Percentiles rank a stretch among this genome's conserved stretches.
These are phyloP conservation scores for Strobilomyces confusus DNA, from an alignment of 768 basidiomycete species.

Conservation along the genomic window DNA sequence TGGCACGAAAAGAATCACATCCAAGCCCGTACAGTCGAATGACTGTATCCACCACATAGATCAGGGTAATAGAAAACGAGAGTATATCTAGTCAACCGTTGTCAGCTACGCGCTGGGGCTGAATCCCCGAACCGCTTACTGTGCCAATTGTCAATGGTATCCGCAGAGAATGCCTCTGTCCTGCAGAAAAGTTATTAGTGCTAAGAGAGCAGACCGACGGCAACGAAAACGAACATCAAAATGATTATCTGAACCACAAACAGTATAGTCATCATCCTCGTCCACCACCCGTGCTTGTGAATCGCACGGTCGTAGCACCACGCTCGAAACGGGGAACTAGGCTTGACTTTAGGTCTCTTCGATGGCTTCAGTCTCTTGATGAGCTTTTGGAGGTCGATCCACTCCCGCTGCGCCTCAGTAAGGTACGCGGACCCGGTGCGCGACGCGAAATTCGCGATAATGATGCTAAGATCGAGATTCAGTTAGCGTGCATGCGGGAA, in stretches of 20 bases:
- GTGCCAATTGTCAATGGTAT: slow-evolving; percentile 49
- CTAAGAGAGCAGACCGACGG: not conserved
- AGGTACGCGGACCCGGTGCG: slow-evolving; percentile 84
- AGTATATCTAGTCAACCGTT: slow-evolving; percentile 52
- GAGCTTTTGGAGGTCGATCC: slow-evolving; percentile 90
- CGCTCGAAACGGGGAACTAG: slow-evolving; percentile 49
- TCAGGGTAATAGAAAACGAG: slow-evolving; percentile 66
- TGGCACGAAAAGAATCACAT: slow-evolving; percentile 75
- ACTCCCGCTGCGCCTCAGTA: slow-evolving; percentile 84
- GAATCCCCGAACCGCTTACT: slow-evolving; percentile 40
- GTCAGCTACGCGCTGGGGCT: slow-evolving; percentile 8
- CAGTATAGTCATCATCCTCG: slow-evolving; percentile 68
- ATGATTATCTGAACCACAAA: slow-evolving; percentile 80
- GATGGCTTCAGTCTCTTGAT: slow-evolving; percentile 85
- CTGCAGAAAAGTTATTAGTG: slow-evolving; percentile 35
- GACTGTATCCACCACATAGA: slow-evolving; percentile 73
- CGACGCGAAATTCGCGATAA: slow-evolving; percentile 88
- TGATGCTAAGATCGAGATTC: slow-evolving; percentile 59
- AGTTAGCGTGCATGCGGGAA: not conserved
- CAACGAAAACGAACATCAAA: slow-evolving; percentile 58
- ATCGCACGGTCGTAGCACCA: slow-evolving; percentile 95
- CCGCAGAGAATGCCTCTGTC: slow-evolving; percentile 71
- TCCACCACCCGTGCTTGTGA: slow-evolving; percentile 93
- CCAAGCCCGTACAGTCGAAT: slow-evolving; percentile 85
- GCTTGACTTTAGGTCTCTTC: slow-evolving; percentile 66